A percentile compares a stretch with the other conserved stretches of the same genome.
phyloP scores from a whole-genome alignment of 2,329 filamentous ascomycete genomes.

The Exophiala spinifera region DNA sequence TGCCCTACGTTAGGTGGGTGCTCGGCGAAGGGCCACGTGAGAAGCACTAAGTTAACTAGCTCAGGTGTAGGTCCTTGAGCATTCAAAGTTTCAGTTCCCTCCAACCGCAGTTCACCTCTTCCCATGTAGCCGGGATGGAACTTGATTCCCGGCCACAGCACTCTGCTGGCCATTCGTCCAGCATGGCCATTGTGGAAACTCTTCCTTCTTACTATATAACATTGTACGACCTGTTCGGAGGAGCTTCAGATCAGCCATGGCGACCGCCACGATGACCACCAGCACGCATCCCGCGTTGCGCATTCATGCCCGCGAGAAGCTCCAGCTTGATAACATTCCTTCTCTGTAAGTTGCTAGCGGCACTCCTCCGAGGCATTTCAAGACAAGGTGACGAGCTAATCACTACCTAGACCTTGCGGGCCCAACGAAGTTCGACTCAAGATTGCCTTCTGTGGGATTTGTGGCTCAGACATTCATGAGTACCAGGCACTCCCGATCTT shows the following conservation, averaged over 20 bases:
- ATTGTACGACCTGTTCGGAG: constrained; percentile 1
- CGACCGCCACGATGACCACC: constrained; percentile 6
- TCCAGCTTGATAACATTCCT: too few relatives aligned
- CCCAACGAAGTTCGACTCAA: constrained; percentile 18
- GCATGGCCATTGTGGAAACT: too few relatives aligned
- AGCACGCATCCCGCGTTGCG: not conserved
- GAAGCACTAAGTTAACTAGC: too few relatives aligned
- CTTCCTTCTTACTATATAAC: not conserved
- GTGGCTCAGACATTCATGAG: constrained; percentile 40
- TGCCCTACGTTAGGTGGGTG: too few relatives aligned
- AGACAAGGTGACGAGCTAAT: not conserved
- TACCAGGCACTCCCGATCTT: constrained; percentile 45
- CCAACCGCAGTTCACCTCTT: not conserved
- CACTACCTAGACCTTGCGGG: constrained; percentile 2
- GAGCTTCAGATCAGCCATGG: not conserved
- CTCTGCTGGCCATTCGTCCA: not conserved
- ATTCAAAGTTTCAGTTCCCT: too few relatives aligned
- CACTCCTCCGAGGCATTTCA: not conserved
- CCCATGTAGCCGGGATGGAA: constrained; percentile 5
- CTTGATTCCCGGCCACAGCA: constrained; percentile 5
- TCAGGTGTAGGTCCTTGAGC: too few relatives aligned
- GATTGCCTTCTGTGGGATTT: constrained; percentile 28
- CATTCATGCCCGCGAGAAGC: too few relatives aligned
- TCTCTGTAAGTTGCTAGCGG: not conserved
- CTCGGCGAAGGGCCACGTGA: too few relatives aligned